These are phyloP conservation scores for Orbilia javanica DNA, from an alignment of 2,329 filamentous ascomycete species.

Conservation along the genomic window DNA sequence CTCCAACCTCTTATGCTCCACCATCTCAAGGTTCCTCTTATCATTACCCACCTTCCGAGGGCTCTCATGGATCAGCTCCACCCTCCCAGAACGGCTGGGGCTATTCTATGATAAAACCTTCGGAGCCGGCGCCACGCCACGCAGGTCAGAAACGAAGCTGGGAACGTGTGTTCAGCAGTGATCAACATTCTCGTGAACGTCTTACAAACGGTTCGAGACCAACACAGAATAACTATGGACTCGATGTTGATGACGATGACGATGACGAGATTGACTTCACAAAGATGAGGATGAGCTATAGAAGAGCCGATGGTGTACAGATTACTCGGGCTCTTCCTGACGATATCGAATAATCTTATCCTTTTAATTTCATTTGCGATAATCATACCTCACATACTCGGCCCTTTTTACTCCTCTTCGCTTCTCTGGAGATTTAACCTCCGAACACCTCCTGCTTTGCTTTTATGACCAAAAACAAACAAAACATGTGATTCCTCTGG, in stretches of 20 bases:
- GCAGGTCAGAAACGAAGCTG: constrained; percentile 61
- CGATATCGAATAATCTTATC: constrained; percentile 59
- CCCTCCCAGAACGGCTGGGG: constrained; percentile 58
- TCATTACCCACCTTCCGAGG: constrained; percentile 39
- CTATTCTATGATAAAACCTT: constrained; percentile 59
- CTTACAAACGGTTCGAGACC: constrained; percentile 61
- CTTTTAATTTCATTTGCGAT: neutral
- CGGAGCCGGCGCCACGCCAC: constrained; percentile 56
- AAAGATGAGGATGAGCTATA: constrained; percentile 62
- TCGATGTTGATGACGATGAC: constrained; percentile 59
- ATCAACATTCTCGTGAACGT: constrained; percentile 61
- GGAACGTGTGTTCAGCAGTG: constrained; percentile 62
- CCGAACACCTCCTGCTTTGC: constrained; percentile 35
- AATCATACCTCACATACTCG: neutral
- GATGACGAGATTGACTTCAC: constrained; percentile 62
- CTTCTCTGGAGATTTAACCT: constrained; percentile 7
- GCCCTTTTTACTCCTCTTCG: constrained; percentile 39
- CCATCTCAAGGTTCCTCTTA: constrained; percentile 40
- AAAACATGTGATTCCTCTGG: constrained; percentile 44
- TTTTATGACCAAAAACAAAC: constrained; percentile 52
- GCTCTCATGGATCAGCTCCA: constrained; percentile 57
- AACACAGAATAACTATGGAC: constrained; percentile 54
- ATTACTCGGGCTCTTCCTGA: constrained; percentile 61
- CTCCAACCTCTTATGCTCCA: constrained; percentile 59
- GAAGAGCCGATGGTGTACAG: constrained; percentile 62